Evolutionary conservation across 495 filamentous ascomycete genomes (phyloP).

Genomic region (Podospora comata): DNA sequence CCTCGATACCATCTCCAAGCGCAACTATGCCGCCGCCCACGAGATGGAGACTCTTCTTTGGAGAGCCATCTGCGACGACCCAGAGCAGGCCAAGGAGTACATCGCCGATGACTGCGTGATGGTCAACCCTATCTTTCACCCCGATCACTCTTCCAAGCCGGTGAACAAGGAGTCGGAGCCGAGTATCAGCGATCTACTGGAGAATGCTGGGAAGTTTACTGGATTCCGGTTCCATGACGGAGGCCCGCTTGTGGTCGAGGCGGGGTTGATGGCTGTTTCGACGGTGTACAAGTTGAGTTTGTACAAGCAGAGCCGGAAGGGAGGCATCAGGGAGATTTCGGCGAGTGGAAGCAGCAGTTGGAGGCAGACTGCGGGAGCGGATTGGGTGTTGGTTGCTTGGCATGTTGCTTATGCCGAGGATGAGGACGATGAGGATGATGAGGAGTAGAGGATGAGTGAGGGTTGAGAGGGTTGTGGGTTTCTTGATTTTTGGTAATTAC

Average conservation of each 20-base stretch:
- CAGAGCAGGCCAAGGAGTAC: slow-evolving; percentile 32
- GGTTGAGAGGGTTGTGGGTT: slow-evolving; percentile 6
- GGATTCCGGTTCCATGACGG: slow-evolving; percentile 29
- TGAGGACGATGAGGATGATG: slow-evolving; percentile 15
- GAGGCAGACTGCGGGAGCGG: slow-evolving; percentile 39
- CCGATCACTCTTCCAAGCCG: slow-evolving; percentile 16
- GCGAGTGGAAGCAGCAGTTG: slow-evolving; percentile 27
- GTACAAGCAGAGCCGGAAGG: slow-evolving; percentile 23
- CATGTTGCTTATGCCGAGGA: slow-evolving; percentile 32
- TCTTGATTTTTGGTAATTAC: not conserved
- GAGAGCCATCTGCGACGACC: slow-evolving; percentile 37
- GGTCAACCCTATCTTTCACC: slow-evolving; percentile 35
- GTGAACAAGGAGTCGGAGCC: slow-evolving; percentile 29
- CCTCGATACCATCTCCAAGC: slow-evolving; percentile 39
- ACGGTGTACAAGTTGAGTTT: slow-evolving; percentile 33
- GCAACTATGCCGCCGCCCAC: slow-evolving; percentile 36
- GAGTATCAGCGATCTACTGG: slow-evolving; percentile 23
- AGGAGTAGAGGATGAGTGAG: not conserved
- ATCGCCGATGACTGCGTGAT: slow-evolving; percentile 38
- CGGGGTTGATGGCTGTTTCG: slow-evolving; percentile 36
- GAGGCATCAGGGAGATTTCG: slow-evolving; percentile 27
- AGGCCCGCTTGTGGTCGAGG: slow-evolving; percentile 35
- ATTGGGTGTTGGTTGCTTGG: slow-evolving; percentile 35
- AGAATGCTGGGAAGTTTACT: slow-evolving; percentile 23
- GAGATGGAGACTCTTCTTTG: slow-evolving; percentile 38